Conservation (phyloP, 176 grass and related monocot species). For the Cenchrus purpureus region DNA sequence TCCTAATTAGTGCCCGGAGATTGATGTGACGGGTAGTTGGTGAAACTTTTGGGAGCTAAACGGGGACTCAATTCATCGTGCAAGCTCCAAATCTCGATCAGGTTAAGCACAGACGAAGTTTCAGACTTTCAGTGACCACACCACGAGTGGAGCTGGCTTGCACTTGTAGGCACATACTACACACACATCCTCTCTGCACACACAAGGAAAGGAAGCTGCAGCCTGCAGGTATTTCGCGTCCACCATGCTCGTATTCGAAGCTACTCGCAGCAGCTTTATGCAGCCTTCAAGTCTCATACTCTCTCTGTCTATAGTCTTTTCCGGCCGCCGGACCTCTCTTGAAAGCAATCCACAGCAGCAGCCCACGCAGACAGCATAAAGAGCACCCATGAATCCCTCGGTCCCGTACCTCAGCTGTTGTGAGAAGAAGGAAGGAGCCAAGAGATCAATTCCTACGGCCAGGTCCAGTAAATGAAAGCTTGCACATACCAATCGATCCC, state of each 20-base stretch:
- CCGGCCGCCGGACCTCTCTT: background rate
- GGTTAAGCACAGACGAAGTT: no score
- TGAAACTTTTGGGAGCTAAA: no score
- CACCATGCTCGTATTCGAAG: constrained; percentile 20
- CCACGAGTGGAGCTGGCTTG: background rate
- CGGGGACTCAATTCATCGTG: no score
- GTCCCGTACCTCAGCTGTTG: background rate
- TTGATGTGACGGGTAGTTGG: no score
- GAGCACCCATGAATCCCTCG: background rate
- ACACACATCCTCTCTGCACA: background rate
- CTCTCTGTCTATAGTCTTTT: background rate
- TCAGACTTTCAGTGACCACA: no score
- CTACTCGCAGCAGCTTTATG: constrained; percentile 28
- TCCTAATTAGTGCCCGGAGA: no score
- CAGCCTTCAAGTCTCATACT: constrained; percentile 42
- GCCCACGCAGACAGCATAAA: background rate
- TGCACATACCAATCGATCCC: constrained; percentile 2
- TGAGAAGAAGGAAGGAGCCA: background rate
- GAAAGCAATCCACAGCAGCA: constrained; percentile 8
- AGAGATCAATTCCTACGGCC: background rate
- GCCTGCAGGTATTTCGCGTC: background rate
- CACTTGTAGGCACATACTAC: background rate
- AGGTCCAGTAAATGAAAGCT: background rate
- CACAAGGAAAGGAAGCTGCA: background rate
- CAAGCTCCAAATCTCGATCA: no score